Evolutionary conservation across 257 asterid species (phyloP), one percentile per base, ranked within the genome.

Genomic region (Primulina eburnea): DNA sequence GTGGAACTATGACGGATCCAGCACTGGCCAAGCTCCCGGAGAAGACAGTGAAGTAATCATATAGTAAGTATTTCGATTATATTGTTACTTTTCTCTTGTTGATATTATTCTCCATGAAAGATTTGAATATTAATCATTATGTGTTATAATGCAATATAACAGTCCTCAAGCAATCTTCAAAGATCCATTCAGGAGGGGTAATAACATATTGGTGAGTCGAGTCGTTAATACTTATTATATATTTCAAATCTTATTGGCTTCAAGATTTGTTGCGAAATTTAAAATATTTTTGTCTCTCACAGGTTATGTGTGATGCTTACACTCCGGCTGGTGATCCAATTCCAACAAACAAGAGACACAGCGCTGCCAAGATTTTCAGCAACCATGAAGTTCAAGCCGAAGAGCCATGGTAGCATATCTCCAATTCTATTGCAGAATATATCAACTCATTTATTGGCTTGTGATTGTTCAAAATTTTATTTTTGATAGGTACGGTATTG

Each of bases 21-120:
- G 98, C 82, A 92, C 98, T 0, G 95, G 92, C 53, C 99, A 93
- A 83, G 99, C 99, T 55, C 91, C 92, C 0, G 99, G 99, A 0
- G 86, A 89, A 47, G 97, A 93, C 82, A 93, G 97, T 73, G 99
- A 93, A 86, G 99, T 93, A 38, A 93, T 93, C 78, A 8, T 93
- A 28, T 86, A 89, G 99, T 93, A 85, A 77, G 96, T 66, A 4
- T 14, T 43, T 43, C 55, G 0, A 28, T 17, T 33, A 7, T 20
- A 6, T 32, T 59, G 2, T 14, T 38, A 12, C 7, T n/a, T 17
- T 21, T 12, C 30, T 43, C 50, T 14, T 38, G 38, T 70, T 2
- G 17, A 7, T 67, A 21, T 43, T 16, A 16, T 30, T 24, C 32
- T 7, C 21, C 2, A 35, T 7, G 2, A 26, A 29, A 38, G 28